Conservation (phyloP, 805 yeast species). For the Hanseniaspora hatyaiensis region DNA sequence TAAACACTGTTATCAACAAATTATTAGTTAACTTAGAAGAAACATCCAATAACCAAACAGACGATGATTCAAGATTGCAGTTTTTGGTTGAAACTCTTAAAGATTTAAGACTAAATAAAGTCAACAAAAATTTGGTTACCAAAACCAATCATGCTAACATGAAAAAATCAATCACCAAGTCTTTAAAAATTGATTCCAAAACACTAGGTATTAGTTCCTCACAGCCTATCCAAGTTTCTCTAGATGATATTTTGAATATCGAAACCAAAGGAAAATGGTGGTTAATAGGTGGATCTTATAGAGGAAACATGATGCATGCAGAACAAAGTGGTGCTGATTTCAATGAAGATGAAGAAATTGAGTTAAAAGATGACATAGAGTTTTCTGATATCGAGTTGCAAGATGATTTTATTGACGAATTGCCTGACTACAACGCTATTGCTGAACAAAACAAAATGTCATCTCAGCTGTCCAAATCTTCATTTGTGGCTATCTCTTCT, state of each 20-base stretch:
- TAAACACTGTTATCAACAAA: conserved; percentile 59
- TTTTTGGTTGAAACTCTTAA: conserved; percentile 78
- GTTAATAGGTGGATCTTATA: conserved; percentile 98
- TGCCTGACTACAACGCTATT: conserved; percentile 79
- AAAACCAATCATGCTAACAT: conserved; percentile 28
- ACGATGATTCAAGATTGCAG: conserved; percentile 60
- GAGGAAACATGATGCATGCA: conserved; percentile 36
- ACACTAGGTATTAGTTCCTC: conserved; percentile 16
- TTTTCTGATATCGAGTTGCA: conserved; percentile 33
- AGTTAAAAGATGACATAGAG: conserved; percentile 20
- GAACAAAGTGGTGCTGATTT: conserved; percentile 20
- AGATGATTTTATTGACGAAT: conserved; percentile 51
- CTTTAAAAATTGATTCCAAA: conserved; percentile 33
- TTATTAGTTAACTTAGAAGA: conserved; percentile 21
- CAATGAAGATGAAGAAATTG: conserved; percentile 17
- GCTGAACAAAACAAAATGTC: conserved; percentile 87
- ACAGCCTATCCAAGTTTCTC: conserved; percentile 75
- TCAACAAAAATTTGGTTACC: conserved; percentile 34
- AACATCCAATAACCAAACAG: conserved; percentile 28
- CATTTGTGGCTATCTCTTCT: conserved; percentile 88
- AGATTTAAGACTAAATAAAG: conserved; percentile 74
- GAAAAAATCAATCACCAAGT: conserved; percentile 42
- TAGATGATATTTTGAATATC: conserved; percentile 67
- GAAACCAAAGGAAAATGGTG: conserved; percentile 94
- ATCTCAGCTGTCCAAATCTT: conserved; percentile 87